A percentile compares a stretch with the other conserved stretches of the same genome.
These are phyloP conservation scores for Trametes punicea DNA, from an alignment of 768 basidiomycete genomes.

Conservation along the genomic window DNA sequence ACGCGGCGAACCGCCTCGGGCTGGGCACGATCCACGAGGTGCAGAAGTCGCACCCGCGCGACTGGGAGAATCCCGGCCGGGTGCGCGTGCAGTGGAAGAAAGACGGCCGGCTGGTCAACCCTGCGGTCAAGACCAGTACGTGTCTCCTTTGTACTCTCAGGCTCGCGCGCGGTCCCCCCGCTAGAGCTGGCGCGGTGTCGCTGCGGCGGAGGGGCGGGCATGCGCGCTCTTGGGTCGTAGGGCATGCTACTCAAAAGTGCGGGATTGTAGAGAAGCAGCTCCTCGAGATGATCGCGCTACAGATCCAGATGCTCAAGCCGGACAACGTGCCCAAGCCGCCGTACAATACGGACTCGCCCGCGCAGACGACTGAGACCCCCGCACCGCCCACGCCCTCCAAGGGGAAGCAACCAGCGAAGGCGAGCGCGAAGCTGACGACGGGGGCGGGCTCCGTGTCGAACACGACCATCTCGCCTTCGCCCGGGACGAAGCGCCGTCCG, in stretches of 20 bases:
- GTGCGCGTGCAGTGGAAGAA: slow-evolving; percentile 93
- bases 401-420: slow-evolving; percentile 30
- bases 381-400: slow-evolving; percentile 27
- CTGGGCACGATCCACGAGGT: slow-evolving; percentile 85
- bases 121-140: slow-evolving; percentile 73
- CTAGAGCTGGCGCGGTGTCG: no score
- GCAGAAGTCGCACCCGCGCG: slow-evolving; percentile 85
- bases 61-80: slow-evolving; percentile 98
- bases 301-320: slow-evolving; percentile 71
- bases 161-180: no score
- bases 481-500: slow-evolving; percentile 24
- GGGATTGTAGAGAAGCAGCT: slow-evolving; percentile 65
- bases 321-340: slow-evolving; percentile 67
- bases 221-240: background rate
- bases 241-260: background rate
- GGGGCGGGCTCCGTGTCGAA: slow-evolving; percentile 25
- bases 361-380: slow-evolving; percentile 28
- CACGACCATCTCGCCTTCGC: slow-evolving; percentile 25
- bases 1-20: slow-evolving; percentile 74
- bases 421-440: slow-evolving; percentile 19
- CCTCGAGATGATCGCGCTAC: slow-evolving; percentile 67
- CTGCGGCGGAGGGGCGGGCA: no score
- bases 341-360: slow-evolving; percentile 38
- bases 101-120: slow-evolving; percentile 63
- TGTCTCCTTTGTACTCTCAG: slow-evolving; percentile 18